Conservation (phyloP, 768 basidiomycete genomes). For the Rhizopogon rudus region DNA sequence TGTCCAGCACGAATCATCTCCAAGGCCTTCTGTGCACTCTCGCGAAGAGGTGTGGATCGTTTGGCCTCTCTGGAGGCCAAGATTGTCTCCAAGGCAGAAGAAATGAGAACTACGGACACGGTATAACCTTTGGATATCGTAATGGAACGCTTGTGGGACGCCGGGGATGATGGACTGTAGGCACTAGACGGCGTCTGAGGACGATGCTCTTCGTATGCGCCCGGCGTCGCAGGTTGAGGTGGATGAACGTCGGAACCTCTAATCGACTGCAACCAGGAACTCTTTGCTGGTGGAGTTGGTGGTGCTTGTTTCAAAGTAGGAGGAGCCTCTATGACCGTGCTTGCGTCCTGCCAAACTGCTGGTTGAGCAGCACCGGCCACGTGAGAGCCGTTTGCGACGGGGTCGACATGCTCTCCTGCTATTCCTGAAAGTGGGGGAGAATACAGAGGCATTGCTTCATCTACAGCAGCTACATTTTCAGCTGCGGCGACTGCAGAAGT, state of each 20-base stretch:
- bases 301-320: not conserved
- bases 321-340: not conserved
- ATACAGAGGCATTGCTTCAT: not conserved
- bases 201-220: conserved; percentile 7
- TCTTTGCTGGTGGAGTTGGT: conserved; percentile 8
- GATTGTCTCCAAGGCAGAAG: conserved; percentile 83
- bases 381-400: not conserved
- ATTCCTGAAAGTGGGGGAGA: not conserved
- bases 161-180: conserved; percentile 8
- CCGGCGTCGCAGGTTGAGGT: conserved; percentile 1
- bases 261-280: not conserved
- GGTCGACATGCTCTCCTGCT: not conserved
- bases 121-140: conserved; percentile 65
- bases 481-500: not conserved
- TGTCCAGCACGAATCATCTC: conserved; percentile 75
- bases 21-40: conserved; percentile 75
- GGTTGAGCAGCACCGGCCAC: not conserved
- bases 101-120: conserved; percentile 76
- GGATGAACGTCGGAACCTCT: conserved; percentile 3
- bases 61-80: conserved; percentile 86
- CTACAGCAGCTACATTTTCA: not conserved
- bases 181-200: conserved; percentile 17
- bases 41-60: conserved; percentile 73
- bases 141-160: conserved; percentile 49
- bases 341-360: not conserved